These are phyloP conservation scores for Scheffersomyces stambukii DNA, from an alignment of 1,139 yeast species.

Conservation along the genomic window DNA sequence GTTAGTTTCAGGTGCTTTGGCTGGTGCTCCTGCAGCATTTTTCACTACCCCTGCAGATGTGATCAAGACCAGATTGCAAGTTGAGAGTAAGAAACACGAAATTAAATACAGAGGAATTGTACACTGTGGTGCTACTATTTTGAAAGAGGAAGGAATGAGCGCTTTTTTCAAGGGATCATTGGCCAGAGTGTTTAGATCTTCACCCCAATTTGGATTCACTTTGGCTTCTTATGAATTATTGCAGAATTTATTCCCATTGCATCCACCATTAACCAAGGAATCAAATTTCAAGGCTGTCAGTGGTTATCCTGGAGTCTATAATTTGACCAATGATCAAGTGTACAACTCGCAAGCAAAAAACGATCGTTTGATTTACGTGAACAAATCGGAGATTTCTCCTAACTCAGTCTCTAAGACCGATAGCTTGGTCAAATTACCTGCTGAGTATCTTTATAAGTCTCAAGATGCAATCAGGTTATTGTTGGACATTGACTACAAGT, in stretches of 20 bases:
- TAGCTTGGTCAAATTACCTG: conserved; percentile 41
- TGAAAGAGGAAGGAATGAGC: conserved; percentile 66
- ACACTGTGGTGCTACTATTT: conserved; percentile 72
- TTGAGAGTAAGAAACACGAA: conserved; percentile 76
- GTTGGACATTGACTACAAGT: conserved; percentile 60
- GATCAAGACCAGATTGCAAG: conserved; percentile 90
- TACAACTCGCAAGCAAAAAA: conserved; percentile 32
- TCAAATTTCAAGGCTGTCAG: conserved; percentile 43
- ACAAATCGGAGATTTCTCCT: conserved; percentile 26
- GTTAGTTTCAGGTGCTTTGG: conserved; percentile 84
- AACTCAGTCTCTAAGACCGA: conserved; percentile 24
- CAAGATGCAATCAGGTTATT: conserved; percentile 60
- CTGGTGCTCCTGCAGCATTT: conserved; percentile 98
- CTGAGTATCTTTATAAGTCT: conserved; percentile 54
- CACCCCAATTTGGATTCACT: conserved; percentile 97
- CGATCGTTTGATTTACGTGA: conserved; percentile 36
- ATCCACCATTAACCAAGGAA: conserved; percentile 43
- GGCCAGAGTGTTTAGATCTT: conserved; percentile 90
- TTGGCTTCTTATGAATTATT: conserved; percentile 92
- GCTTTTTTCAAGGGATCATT: conserved; percentile 97
- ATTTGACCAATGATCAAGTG: conserved; percentile 46
- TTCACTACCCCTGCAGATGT: conserved; percentile 96
- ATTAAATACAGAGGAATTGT: conserved; percentile 69
- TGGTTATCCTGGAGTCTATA: conserved; percentile 47
- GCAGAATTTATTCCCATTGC: conserved; percentile 43